phyloP scores from a whole-genome alignment of 2,329 filamentous ascomycete genomes.

The Cyphellophora europaea region DNA sequence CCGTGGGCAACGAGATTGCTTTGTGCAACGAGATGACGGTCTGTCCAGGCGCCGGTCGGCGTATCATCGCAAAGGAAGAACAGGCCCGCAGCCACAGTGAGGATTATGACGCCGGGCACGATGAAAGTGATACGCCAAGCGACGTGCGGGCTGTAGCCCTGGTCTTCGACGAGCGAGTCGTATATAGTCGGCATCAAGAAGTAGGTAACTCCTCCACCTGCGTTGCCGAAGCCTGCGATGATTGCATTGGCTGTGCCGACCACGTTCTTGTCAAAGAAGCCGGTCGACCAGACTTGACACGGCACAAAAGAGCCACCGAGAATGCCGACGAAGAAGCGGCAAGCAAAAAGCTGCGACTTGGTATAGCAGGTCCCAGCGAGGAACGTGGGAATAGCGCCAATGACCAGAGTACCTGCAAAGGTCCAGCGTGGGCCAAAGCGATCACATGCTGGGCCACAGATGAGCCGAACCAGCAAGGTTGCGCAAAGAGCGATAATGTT shows the following conservation, averaged over 20 bases:
- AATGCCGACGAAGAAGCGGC: constrained; percentile 35
- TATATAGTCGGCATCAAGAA: constrained; percentile 89
- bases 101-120: constrained; percentile 70
- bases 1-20: constrained; percentile 39
- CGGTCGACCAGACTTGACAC: constrained; percentile 87
- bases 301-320: constrained; percentile 35
- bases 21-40: constrained; percentile 52
- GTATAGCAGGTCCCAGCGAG: constrained; percentile 68
- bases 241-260: constrained; percentile 83
- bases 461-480: constrained; percentile 65
- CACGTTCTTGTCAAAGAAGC: constrained; percentile 87
- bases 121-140: constrained; percentile 82
- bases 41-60: constrained; percentile 71
- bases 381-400: constrained; percentile 71
- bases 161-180: constrained; percentile 57
- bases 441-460: constrained; percentile 80
- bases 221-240: constrained; percentile 76
- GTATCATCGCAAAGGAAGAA: constrained; percentile 70
- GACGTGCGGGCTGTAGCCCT: constrained; percentile 53
- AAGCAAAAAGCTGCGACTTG: constrained; percentile 41
- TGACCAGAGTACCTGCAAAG: constrained; percentile 67
- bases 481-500: constrained; percentile 76
- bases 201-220: constrained; percentile 84
- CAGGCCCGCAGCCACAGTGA: constrained; percentile 56
- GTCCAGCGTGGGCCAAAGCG: constrained; percentile 70